These are phyloP conservation scores for Glycine tomentella DNA, from an alignment of 306 rosid genomes.

Conservation along the genomic window DNA sequence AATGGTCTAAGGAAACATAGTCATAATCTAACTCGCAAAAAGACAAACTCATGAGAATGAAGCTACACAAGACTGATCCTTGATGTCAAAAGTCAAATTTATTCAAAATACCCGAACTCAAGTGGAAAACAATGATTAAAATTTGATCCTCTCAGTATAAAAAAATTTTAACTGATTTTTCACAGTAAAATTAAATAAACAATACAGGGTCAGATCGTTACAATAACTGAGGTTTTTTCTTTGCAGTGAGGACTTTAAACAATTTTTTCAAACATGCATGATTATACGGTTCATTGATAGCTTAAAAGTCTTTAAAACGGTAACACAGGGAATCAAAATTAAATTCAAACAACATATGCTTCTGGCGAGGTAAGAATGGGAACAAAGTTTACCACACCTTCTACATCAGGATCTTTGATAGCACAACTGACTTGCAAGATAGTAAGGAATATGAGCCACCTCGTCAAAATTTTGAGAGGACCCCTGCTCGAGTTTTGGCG, in stretches of 20 bases:
- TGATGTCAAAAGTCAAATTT: background rate
- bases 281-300: constrained; percentile 12
- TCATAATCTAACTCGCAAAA: too few species aligned
- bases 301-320: constrained; percentile 4
- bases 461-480: constrained; percentile 56
- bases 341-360: background rate
- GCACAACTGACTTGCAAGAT: constrained; percentile 58
- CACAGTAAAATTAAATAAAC: background rate
- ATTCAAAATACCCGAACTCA: background rate
- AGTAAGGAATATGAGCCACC: constrained; percentile 62
- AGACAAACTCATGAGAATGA: constrained; percentile 1
- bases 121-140: background rate
- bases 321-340: constrained; percentile 11
- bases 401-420: constrained; percentile 72
- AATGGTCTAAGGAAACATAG: too few species aligned
- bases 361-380: constrained; percentile 3
- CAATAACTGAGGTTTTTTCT: constrained; percentile 4
- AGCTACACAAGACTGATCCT: background rate
- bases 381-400: constrained; percentile 61
- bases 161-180: background rate
- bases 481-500: constrained; percentile 44
- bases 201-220: background rate
- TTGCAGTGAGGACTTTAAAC: background rate
- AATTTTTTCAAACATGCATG: constrained; percentile 1
- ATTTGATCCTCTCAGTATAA: constrained; percentile 7